These are phyloP conservation scores for Penicillium lividum DNA, from an alignment of 495 filamentous ascomycete genomes.

Conservation along the genomic window DNA sequence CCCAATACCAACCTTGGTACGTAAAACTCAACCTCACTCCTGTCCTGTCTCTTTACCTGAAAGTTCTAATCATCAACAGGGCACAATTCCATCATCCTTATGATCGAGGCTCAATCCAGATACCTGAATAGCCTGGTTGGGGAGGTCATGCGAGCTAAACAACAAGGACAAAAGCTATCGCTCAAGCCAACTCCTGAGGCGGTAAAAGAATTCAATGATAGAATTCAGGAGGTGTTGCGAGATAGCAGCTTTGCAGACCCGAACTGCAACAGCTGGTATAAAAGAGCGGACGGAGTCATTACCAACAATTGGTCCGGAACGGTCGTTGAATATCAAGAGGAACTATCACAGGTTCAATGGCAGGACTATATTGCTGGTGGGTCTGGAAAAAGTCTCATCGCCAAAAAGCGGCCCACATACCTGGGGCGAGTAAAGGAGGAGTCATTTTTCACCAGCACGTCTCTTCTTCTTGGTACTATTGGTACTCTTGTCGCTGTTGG, in stretches of 20 bases:
- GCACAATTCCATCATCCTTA: conserved; percentile 58
- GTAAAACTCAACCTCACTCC: conserved; percentile 1
- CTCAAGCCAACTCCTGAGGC: conserved; percentile 38
- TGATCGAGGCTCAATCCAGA: conserved; percentile 59
- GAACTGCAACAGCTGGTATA: conserved; percentile 59
- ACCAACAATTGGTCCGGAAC: conserved; percentile 59
- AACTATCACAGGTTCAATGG: conserved; percentile 46
- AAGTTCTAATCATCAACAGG: conserved; percentile 18
- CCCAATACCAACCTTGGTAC: conserved; percentile 58
- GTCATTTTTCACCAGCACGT: conserved; percentile 33
- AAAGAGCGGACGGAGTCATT: conserved; percentile 51
- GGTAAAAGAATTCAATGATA: conserved; percentile 45
- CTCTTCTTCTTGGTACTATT: conserved; percentile 35
- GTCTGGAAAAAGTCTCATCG: conserved; percentile 31
- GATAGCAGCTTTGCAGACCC: conserved; percentile 52
- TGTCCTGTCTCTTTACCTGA: not conserved
- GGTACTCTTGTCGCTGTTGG: conserved; percentile 24
- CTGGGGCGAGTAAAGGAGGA: conserved; percentile 50
- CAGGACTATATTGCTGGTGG: conserved; percentile 48
- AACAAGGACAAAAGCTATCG: conserved; percentile 36
- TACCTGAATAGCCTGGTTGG: conserved; percentile 52
- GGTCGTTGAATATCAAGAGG: conserved; percentile 51
- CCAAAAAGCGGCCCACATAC: conserved; percentile 32
- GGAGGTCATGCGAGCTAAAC: conserved; percentile 38
- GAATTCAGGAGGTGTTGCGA: conserved; percentile 45